Evolutionary conservation across 331 rosid genomes (phyloP).

Genomic region (Malus hybrid): DNA sequence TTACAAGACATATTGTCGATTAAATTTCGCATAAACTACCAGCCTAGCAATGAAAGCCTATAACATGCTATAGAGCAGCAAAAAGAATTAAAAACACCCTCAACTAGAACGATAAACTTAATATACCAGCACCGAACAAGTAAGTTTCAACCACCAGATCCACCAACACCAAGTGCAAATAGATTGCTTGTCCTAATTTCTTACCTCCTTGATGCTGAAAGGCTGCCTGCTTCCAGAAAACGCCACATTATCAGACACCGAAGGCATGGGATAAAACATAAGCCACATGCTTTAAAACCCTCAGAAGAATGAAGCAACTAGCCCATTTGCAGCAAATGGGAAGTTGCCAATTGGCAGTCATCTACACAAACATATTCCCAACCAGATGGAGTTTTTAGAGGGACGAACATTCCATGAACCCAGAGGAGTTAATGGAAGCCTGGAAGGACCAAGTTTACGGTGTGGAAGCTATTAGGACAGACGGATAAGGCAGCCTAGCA

Average conservation of each 20-base stretch:
- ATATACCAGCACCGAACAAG: background rate
- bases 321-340: background rate
- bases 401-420: background rate
- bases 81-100: background rate
- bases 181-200: background rate
- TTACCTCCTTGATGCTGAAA: constrained; percentile 9
- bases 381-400: background rate
- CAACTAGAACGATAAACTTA: background rate
- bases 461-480: background rate
- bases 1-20: background rate
- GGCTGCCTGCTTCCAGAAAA: background rate
- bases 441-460: constrained; percentile 1
- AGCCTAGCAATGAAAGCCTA: background rate
- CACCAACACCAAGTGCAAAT: background rate
- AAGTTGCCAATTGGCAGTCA: constrained; percentile 1
- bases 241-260: background rate
- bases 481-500: background rate
- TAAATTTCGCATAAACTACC: too few relatives aligned
- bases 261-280: background rate
- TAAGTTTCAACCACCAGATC: background rate
- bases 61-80: background rate
- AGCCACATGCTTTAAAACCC: background rate
- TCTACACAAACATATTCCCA: background rate
- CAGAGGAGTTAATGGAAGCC: background rate
- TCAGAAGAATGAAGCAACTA: background rate